Percentiles rank a stretch among this genome's conserved stretches.
Conservation (phyloP, 345 rosid species). For the Rhizophora apiculata region DNA sequence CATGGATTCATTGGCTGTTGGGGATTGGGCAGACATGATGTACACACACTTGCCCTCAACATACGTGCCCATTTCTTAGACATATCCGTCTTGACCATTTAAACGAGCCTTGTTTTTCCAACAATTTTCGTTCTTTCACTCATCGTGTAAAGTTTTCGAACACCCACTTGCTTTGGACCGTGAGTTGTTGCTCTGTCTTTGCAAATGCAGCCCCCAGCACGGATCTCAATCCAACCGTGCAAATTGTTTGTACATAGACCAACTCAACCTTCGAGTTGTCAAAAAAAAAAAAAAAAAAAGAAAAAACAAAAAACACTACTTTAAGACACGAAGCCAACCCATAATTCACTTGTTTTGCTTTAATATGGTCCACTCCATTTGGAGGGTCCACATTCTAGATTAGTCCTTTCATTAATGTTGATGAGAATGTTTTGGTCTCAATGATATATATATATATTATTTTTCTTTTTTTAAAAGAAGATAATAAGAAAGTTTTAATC, state of each 20-base stretch:
- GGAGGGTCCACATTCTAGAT: not conserved
- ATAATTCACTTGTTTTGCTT: not conserved
- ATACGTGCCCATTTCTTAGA: too few species aligned
- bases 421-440: not conserved
- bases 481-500: not conserved
- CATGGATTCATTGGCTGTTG: slow-evolving; percentile 17
- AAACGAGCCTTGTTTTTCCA: too few species aligned
- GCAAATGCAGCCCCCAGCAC: too few species aligned
- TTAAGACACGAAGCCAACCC: not conserved
- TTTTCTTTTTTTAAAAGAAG: not conserved
- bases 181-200: too few species aligned
- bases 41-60: too few species aligned
- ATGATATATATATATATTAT: not conserved
- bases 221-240: too few species aligned
- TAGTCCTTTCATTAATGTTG: not conserved
- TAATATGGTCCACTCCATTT: not conserved
- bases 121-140: too few species aligned
- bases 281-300: too few species aligned
- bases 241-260: not conserved
- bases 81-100: too few species aligned
- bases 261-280: not conserved
- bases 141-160: too few species aligned
- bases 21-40: slow-evolving; percentile 17
- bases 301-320: too few species aligned
- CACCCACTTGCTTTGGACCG: too few species aligned